Evolutionary conservation across 2,329 filamentous ascomycete species (phyloP).

Genomic region (Spiromastix sp.): DNA sequence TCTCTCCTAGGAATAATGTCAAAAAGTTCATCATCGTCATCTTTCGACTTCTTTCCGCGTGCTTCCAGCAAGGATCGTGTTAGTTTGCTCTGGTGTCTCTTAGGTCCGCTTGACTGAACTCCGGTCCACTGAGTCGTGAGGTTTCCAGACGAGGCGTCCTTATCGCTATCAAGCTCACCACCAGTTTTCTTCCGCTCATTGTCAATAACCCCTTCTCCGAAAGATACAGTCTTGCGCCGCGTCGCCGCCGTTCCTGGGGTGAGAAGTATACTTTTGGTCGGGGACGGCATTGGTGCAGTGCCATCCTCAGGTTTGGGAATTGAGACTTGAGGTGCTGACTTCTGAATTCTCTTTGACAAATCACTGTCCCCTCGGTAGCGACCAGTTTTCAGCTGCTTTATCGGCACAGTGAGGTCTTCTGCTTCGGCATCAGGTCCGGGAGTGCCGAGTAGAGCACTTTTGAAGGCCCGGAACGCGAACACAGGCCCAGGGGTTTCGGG

Average conservation of each 20-base stretch:
- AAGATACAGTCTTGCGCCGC: slow-evolving; percentile 51
- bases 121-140: slow-evolving; percentile 24
- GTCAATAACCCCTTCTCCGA: slow-evolving; percentile 46
- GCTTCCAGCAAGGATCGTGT: slow-evolving; percentile 31
- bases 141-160: slow-evolving; percentile 35
- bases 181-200: slow-evolving; percentile 43
- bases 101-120: slow-evolving; percentile 2
- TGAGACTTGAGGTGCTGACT: slow-evolving; percentile 6
- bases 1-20: slow-evolving; percentile 14
- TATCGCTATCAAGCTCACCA: slow-evolving; percentile 33
- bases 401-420: slow-evolving; percentile 13
- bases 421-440: slow-evolving; percentile 43
- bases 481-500: slow-evolving; percentile 56
- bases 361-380: slow-evolving; percentile 7
- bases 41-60: slow-evolving; percentile 17
- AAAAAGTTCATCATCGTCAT: slow-evolving; percentile 16
- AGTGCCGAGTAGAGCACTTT: slow-evolving; percentile 43
- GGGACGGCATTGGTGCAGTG: slow-evolving; percentile 32
- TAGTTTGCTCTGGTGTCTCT: slow-evolving; percentile 27
- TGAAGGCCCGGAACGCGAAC: slow-evolving; percentile 57
- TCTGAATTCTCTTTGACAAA: slow-evolving; percentile 12
- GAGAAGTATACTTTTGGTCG: slow-evolving; percentile 54
- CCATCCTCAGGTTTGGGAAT: slow-evolving; percentile 9
- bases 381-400: slow-evolving; percentile 9
- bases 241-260: slow-evolving; percentile 50